A percentile compares a stretch with the other conserved stretches of the same genome.
These are phyloP conservation scores for Lunularia cruciata DNA, from an alignment of 225 moss, liverwort and hornwort species.

Conservation along the genomic window DNA sequence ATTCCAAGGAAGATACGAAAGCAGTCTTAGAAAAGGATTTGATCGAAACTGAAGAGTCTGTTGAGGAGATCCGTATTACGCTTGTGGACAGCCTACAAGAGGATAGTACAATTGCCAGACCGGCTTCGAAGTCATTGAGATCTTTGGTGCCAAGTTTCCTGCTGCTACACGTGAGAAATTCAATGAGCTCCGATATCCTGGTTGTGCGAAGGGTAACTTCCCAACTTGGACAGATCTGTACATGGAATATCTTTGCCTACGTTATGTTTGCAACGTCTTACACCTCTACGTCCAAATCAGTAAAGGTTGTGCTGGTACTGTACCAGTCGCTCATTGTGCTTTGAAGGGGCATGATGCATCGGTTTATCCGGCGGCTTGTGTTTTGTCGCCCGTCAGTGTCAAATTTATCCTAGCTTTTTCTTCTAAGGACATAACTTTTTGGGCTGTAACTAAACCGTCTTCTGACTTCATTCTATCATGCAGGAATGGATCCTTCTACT, in stretches of 20 bases:
- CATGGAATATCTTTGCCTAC: not conserved
- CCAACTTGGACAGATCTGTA: not conserved
- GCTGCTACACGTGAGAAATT: slow-evolving; percentile 74
- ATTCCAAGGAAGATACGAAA: slow-evolving; percentile 22
- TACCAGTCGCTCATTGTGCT: too few species aligned
- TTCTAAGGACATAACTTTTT: not conserved
- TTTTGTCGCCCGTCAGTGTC: too few species aligned
- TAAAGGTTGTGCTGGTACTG: too few species aligned
- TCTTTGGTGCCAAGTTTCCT: slow-evolving; percentile 75
- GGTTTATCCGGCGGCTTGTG: too few species aligned
- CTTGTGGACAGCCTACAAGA: slow-evolving; percentile 29
- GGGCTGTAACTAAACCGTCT: not conserved
- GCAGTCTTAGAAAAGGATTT: slow-evolving; percentile 15
- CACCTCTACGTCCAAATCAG: too few species aligned
- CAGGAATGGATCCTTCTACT: slow-evolving; percentile 96
- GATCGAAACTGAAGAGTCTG: slow-evolving; percentile 23
- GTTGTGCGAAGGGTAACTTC: slow-evolving; percentile 70
- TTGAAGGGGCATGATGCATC: too few species aligned
- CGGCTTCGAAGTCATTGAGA: slow-evolving; percentile 47
- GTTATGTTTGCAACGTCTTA: not conserved
- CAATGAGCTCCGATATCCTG: slow-evolving; percentile 72
- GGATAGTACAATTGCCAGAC: slow-evolving; percentile 25
- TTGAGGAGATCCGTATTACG: slow-evolving; percentile 20
- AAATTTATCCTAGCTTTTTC: not conserved
- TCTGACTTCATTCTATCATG: slow-evolving; percentile 4